Evolutionary conservation across 257 asterid species (phyloP).

Genomic region (Scutellaria galericulata): DNA sequence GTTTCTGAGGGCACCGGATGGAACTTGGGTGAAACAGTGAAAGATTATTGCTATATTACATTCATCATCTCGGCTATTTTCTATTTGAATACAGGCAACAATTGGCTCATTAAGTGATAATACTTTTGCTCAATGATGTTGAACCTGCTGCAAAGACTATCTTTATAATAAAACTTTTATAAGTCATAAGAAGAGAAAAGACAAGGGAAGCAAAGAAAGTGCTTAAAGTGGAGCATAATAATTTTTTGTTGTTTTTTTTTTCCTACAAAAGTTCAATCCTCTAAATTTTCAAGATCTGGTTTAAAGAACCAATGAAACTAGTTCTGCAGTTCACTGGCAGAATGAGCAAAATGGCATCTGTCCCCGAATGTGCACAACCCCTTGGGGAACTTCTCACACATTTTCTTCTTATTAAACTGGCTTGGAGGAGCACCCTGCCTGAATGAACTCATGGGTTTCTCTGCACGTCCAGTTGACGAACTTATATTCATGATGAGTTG

Average conservation of each 20-base stretch:
- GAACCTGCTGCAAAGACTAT: too few relatives aligned
- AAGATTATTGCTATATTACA: background rate
- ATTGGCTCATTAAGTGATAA: background rate
- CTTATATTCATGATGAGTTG: slow-evolving; percentile 44
- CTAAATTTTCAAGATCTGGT: background rate
- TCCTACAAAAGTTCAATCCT: slow-evolving; percentile 5
- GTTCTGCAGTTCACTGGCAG: slow-evolving; percentile 44
- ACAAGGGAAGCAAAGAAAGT: background rate
- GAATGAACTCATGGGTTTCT: slow-evolving; percentile 32
- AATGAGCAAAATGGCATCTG: slow-evolving; percentile 58
- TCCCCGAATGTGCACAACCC: slow-evolving; percentile 59
- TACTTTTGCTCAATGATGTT: too few relatives aligned
- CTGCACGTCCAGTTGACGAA: slow-evolving; percentile 31
- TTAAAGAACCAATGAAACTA: slow-evolving; percentile 27
- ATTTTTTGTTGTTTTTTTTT: background rate
- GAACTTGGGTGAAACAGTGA: slow-evolving; percentile 57
- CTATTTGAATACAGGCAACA: background rate
- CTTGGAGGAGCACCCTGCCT: slow-evolving; percentile 30
- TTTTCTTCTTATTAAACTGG: slow-evolving; percentile 45
- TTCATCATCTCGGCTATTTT: background rate
- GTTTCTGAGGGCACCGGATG: slow-evolving; percentile 60
- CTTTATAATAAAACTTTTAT: too few relatives aligned
- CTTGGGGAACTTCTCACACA: slow-evolving; percentile 53
- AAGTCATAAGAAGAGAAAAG: background rate
- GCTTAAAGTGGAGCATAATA: background rate